Evolutionary conservation across 257 asterid species (phyloP).

Genomic region (Solanum infundibuliforme): DNA sequence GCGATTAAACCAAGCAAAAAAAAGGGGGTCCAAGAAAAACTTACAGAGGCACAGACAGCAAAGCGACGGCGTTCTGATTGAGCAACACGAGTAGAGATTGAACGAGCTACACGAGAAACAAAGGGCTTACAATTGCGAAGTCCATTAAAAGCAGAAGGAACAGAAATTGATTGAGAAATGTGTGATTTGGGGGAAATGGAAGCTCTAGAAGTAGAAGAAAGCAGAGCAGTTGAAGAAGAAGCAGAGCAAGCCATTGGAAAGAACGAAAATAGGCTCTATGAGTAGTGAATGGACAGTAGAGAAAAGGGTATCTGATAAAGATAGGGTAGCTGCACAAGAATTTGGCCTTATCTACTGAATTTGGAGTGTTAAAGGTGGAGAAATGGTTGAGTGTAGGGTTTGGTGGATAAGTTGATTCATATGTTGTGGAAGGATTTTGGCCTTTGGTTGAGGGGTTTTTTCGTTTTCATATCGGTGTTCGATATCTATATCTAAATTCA

Average conservation of each 20-base stretch:
- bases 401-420: not conserved
- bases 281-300: not conserved
- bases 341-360: not conserved
- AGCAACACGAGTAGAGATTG: slow-evolving; percentile 25
- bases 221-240: slow-evolving; percentile 48
- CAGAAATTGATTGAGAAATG: slow-evolving; percentile 4
- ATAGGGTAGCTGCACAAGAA: not conserved
- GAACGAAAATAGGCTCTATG: not conserved
- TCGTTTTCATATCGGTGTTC: accelerated
- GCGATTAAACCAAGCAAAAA: not conserved
- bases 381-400: not conserved
- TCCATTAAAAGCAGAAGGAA: slow-evolving; percentile 35
- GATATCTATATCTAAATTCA: too few relatives aligned
- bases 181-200: slow-evolving; percentile 31
- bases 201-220: slow-evolving; percentile 33
- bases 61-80: slow-evolving; percentile 22
- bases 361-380: not conserved
- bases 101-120: slow-evolving; percentile 17
- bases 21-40: not conserved
- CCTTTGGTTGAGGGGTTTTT: not conserved
- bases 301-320: not conserved
- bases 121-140: slow-evolving; percentile 16
- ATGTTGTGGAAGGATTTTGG: not conserved
- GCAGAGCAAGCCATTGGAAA: slow-evolving; percentile 31
- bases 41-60: slow-evolving; percentile 54